A percentile compares a stretch with the other conserved stretches of the same genome.
These are phyloP conservation scores for Arthrocladium fulminans DNA, from an alignment of 2,329 filamentous ascomycete genomes.

Conservation along the genomic window DNA sequence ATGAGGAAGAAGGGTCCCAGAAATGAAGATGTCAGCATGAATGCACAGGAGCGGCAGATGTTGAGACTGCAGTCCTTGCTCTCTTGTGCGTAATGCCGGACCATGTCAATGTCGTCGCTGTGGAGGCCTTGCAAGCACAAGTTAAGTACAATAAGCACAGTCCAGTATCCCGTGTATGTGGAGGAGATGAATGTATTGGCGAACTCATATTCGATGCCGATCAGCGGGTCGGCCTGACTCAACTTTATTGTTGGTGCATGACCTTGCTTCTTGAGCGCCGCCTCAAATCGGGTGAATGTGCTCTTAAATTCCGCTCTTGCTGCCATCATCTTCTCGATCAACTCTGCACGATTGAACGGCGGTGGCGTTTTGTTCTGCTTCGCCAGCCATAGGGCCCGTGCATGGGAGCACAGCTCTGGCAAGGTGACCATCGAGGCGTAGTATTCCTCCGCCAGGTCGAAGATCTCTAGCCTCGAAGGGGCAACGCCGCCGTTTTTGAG, in stretches of 20 bases:
- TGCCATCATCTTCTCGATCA: slow-evolving; percentile 1
- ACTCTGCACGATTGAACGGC: not conserved
- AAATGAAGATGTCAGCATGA: slow-evolving; percentile 23
- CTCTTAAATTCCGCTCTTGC: slow-evolving; percentile 15
- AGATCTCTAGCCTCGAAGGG: slow-evolving; percentile 15
- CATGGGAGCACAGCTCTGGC: slow-evolving; percentile 9
- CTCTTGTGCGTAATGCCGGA: slow-evolving; percentile 16
- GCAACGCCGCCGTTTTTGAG: slow-evolving; percentile 7
- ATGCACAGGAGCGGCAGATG: slow-evolving; percentile 17
- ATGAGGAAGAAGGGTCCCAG: slow-evolving; percentile 22
- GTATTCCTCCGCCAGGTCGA: slow-evolving; percentile 20
- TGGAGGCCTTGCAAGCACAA: slow-evolving; percentile 14
- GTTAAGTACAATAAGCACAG: slow-evolving; percentile 20
- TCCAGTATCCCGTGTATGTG: slow-evolving; percentile 19
- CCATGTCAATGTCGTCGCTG: slow-evolving; percentile 14
- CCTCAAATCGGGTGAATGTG: slow-evolving; percentile 16
- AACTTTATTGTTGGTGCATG: slow-evolving; percentile 9
- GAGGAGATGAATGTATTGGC: slow-evolving; percentile 20
- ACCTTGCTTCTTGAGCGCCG: slow-evolving; percentile 10
- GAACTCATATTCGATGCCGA: slow-evolving; percentile 20
- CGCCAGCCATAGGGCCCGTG: not conserved
- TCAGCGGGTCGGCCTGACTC: slow-evolving; percentile 15
- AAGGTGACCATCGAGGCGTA: slow-evolving; percentile 18
- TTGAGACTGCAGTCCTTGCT: slow-evolving; percentile 19
- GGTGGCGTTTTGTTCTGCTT: slow-evolving; percentile 2